Evolutionary conservation across 257 asterid species (phyloP).

Genomic region (Euphrasia confusa): DNA sequence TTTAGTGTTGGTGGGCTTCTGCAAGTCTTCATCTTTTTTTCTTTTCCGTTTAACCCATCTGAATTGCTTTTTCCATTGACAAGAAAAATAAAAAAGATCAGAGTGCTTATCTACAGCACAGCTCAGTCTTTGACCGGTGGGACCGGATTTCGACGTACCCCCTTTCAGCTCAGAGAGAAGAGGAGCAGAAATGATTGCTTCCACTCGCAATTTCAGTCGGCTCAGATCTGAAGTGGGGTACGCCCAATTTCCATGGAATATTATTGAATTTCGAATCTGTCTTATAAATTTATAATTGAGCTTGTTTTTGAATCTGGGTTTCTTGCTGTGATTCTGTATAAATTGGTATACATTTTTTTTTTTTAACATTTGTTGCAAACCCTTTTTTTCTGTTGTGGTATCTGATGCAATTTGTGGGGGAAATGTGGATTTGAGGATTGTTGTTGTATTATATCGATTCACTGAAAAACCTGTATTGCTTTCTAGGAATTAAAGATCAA

Average conservation of each 20-base stretch:
- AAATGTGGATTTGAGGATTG: neutral
- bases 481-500: conserved; percentile 28
- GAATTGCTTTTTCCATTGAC: conserved; percentile 15
- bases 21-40: conserved; percentile 16
- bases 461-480: conserved; percentile 1
- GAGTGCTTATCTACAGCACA: conserved; percentile 15
- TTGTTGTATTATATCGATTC: neutral
- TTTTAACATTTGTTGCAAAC: neutral
- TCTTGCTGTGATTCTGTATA: neutral
- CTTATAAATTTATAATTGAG: conserved; percentile 25
- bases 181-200: conserved; percentile 44
- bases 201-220: conserved; percentile 31
- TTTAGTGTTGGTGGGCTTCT: conserved; percentile 34
- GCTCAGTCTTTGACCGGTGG: conserved; percentile 30
- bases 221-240: conserved; percentile 56
- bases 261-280: conserved; percentile 29
- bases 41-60: neutral
- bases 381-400: neutral
- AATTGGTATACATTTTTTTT: neutral
- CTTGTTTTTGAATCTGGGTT: neutral
- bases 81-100: neutral
- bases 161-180: conserved; percentile 47
- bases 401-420: neutral
- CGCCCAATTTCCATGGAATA: conserved; percentile 14
- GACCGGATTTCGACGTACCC: conserved; percentile 32